Base-by-base conservation (phyloP, 2,329 filamentous ascomycete genomes). In the Alternaria burnsii region DNA sequence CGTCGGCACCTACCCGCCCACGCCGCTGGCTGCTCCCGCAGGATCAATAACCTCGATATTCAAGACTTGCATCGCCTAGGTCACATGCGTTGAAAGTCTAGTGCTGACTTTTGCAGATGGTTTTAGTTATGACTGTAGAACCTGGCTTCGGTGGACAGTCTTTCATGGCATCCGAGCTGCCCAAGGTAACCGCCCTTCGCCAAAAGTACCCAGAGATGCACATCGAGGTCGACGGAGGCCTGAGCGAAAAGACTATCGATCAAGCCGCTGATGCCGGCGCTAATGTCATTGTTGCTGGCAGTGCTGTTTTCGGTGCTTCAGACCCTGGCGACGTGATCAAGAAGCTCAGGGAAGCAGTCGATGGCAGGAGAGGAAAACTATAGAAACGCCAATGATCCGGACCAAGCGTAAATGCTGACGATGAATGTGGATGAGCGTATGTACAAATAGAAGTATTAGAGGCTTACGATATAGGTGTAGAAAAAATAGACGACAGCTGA, bases 131-230 rank as follows among this genome's bases (percentile, higher is more conserved):
- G 95, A 99, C 95, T 1, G 95, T 99, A 43, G 88, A 99, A 81
- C 95, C 95, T 44, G 95, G 95, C 46, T 99, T 99, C 76, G 95
- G 95, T 65, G 95, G 95, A 7, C 95, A 99, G 78, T 97, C 97
- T 76, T 99, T 99, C 85, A 98, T 98, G 93, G 89, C 93, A 12
- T 92, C 92, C 7, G 93, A 97, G 82, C 87, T 99, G 69, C 93
- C 94, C 76, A 99, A 99, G 83, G 95, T 99, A 24, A 82, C 90
- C 68, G 93, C 90, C 40, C 84, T 99, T 70, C 88, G 95, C 61
- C 83, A 89, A 76, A 88, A 87, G 73, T 99, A 98, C 78, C 94
- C 95, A 3, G 87, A 97, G 6, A 82, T 99, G 63, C 95, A 97
- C 82, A 99, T 99, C 72, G 95, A 99, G 81, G 94, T 99, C 41